These are phyloP conservation scores for Aspergillus japonicus DNA, from an alignment of 2,329 filamentous ascomycete genomes.

Conservation along the genomic window DNA sequence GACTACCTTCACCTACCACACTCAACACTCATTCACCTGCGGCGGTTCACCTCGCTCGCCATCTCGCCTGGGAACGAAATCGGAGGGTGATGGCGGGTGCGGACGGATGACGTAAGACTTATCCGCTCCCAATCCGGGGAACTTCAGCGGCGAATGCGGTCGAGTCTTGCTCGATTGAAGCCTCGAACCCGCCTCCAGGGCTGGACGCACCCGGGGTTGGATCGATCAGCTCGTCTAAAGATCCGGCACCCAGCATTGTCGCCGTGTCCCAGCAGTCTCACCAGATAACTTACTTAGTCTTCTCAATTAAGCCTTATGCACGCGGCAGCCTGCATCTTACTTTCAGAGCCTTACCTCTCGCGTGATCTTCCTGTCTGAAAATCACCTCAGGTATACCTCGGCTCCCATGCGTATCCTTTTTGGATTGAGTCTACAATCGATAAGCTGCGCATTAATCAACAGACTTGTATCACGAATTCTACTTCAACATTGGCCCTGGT, in stretches of 20 bases:
- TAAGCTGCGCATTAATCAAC: neutral
- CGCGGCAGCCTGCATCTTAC: neutral
- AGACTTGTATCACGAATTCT: neutral
- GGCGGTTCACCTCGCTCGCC: neutral
- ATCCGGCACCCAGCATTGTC: neutral
- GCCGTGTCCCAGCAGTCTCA: neutral
- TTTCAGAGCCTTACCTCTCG: neutral
- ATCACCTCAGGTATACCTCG: neutral
- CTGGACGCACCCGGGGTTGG: neutral
- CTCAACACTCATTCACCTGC: neutral
- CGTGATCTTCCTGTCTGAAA: neutral
- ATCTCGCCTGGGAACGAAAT: slow-evolving; percentile 8
- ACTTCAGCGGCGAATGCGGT: slow-evolving; percentile 26
- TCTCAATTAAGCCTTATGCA: neutral
- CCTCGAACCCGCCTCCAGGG: slow-evolving; percentile 6
- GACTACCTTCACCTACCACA: neutral
- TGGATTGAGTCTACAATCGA: neutral
- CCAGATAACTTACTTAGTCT: neutral
- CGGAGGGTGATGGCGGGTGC: slow-evolving; percentile 10
- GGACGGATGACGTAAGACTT: slow-evolving; percentile 39
- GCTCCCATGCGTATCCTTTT: neutral
- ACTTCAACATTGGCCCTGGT: too few relatives aligned
- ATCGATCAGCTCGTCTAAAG: neutral
- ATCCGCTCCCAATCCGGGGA: slow-evolving; percentile 32
- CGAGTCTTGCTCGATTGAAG: slow-evolving; percentile 3